Conservation (phyloP, 139 green algal genomes). For the Haematococcus lacustris region DNA sequence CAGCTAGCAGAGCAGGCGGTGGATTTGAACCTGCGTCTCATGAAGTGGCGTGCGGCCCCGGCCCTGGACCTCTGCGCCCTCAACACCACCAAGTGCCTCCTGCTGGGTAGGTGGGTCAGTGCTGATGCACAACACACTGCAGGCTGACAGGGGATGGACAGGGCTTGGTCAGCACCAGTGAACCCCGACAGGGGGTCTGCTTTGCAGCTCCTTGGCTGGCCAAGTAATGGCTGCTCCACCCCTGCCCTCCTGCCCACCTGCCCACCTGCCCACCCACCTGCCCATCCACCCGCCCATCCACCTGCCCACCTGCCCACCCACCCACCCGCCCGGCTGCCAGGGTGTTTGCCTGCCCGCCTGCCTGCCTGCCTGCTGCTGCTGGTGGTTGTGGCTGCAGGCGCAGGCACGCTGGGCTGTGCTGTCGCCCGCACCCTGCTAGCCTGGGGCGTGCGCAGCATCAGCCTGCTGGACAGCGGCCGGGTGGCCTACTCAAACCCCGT, state of each 20-base stretch:
- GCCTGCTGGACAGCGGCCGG: constrained; percentile 72
- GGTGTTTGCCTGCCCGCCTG: too few species aligned
- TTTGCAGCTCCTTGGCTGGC: too few species aligned
- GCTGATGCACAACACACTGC: too few species aligned
- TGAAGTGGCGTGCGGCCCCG: constrained; percentile 86
- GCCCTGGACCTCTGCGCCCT: constrained; percentile 65
- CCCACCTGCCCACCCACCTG: too few species aligned
- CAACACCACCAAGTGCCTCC: constrained; percentile 59
- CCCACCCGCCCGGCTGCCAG: too few species aligned
- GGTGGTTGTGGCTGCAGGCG: constrained; percentile 35
- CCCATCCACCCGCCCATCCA: too few species aligned
- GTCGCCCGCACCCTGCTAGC: constrained; percentile 85
- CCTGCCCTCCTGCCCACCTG: too few species aligned
- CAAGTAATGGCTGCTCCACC: too few species aligned
- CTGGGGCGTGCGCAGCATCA: constrained; percentile 85
- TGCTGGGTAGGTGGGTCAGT: constrained; percentile 81
- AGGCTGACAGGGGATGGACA: too few species aligned
- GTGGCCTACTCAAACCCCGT: constrained; percentile 90
- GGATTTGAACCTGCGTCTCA: constrained; percentile 93
- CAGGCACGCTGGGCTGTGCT: constrained; percentile 85
- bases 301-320: too few species aligned
- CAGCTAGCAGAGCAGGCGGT: constrained; percentile 45
- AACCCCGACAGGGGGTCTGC: too few species aligned
- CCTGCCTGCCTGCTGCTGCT: neutral
- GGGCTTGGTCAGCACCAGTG: too few species aligned